Evolutionary conservation across 192 early-diverging fungal genomes (phyloP), one percentile per base, ranked within the genome.

Genomic region (Haplosporangium gracile): DNA sequence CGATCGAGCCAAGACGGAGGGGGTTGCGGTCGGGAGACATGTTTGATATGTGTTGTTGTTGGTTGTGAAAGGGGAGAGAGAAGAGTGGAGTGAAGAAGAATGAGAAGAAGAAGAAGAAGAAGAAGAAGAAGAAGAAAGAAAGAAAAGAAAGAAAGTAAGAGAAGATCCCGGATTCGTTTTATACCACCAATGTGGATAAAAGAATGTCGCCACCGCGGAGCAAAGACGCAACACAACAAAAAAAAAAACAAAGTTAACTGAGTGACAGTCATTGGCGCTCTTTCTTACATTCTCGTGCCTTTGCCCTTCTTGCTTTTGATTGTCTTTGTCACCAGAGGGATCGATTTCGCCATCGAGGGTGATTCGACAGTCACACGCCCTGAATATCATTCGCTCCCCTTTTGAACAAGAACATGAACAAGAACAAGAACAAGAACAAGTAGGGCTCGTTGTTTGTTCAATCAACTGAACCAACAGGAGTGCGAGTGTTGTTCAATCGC

Each of bases 1-100:
- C 89, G 60, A 73, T 73, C 65, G 76, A 84, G 78, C 89, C 89
- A 70, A 90, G 83, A 45, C 89, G 89, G 70, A 90, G 77, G 69
- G 80, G 79, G 34, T 45, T 49, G 32, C 79, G 83, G 11, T 80
- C 65, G 29, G 78, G 38, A 74, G 82, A 68, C 82, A 83, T 83
- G 20, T 53, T 82, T 53, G 32, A 5, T 75, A 16, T 32, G 47
- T 53, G n/a, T 51, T 22, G 51, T 49, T 43, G 45, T 74, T 15
- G 45, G 49, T 45, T 75, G 45, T 51, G 72, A 29, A 10, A 2
- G 26, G 24, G 47, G 20, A 49, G 43, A 29, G 29, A 5, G 60
- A 42, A 69, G 34, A 24, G 70, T 36, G 22, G 40, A 26, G 77
- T 55, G 34, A 72, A 60, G 34, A 71, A n/a, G 55, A 24, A 26